Base-by-base conservation (phyloP, 179 eudicot genomes). In the Carnegiea gigantea region DNA sequence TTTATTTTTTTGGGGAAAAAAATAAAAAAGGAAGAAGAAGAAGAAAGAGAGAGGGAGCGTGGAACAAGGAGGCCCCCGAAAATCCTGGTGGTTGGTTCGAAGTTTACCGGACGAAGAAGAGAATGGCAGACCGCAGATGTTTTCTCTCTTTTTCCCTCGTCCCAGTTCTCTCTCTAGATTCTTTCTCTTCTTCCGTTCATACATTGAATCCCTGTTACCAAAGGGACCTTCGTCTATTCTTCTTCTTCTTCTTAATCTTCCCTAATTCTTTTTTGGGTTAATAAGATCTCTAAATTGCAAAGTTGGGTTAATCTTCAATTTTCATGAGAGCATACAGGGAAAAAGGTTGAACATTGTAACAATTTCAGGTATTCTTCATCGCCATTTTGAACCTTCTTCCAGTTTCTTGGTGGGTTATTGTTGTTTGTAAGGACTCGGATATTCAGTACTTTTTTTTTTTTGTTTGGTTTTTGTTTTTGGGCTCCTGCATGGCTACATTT, bases 1-100 rank as follows among this genome's bases (percentile, higher is more conserved):
- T 28, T 77, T 36, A 4, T 24, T 24, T 24, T 2, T 6, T 33
- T 0, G 1, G 2, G 30, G 36, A 2, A 33, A 40, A 40, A 49
- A 75, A 4, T 40, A 40, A 40, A 49, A 48, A 54, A 21, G 4
- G 11, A 28, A 33, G 17, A 17, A 17, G 40, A 76, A 12, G 14
- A 70, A 20, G 74, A 73, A 24, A 77, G 73, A 68, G 77, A 54
- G 44, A 46, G 80, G 64, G 80, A 78, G 80, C 18, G 80, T 28
- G 40, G 30, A 17, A 73, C 24, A 23, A 53, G 60, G 54, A 48
- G 49, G 53, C 62, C 53, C 75, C 85, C 76, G 77, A 81, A 85
- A 79, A 75, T 75, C 48, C 77, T 82, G 87, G 62, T 76, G 74
- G 82, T 77, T 85, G 88, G 85, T 80, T 85, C 83, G 81, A 82